These are phyloP conservation scores for Pythium utonaiense DNA, from an alignment of 352 stramenopile species.

Conservation along the genomic window DNA sequence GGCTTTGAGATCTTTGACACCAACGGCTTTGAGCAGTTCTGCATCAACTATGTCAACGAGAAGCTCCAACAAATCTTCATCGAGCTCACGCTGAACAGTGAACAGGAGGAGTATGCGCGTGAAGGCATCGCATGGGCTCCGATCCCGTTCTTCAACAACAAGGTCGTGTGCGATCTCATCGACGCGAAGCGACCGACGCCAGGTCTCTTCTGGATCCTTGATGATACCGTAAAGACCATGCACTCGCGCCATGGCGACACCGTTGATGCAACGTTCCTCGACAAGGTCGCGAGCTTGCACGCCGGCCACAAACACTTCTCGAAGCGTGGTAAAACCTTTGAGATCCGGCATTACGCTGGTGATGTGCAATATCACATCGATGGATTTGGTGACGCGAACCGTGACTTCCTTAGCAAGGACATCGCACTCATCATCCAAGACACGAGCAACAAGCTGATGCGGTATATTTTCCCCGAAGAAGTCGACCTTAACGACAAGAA, in stretches of 20 bases:
- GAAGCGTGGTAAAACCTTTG: constrained; percentile 82
- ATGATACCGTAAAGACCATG: constrained; percentile 87
- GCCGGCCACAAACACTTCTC: constrained; percentile 68
- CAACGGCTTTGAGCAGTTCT: constrained; percentile 95
- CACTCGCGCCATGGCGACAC: constrained; percentile 78
- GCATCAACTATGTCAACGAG: constrained; percentile 95
- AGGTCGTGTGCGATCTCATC: constrained; percentile 87
- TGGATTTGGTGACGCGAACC: constrained; percentile 79
- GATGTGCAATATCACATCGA: constrained; percentile 84
- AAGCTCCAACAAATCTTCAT: constrained; percentile 94
- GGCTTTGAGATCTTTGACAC: constrained; percentile 95
- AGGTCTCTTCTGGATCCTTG: constrained; percentile 82
- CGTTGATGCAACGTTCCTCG: constrained; percentile 76
- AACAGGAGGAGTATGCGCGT: constrained; percentile 94
- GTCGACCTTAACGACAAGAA: constrained; percentile 81
- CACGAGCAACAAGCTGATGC: constrained; percentile 82
- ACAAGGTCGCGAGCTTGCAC: constrained; percentile 73
- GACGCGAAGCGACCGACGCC: constrained; percentile 67
- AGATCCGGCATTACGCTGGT: constrained; percentile 85
- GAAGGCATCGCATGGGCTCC: constrained; percentile 90
- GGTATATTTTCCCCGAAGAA: constrained; percentile 82
- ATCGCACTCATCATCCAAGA: constrained; percentile 78
- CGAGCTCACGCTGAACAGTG: constrained; percentile 84
- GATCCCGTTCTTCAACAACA: constrained; percentile 94
- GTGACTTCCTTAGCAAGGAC: constrained; percentile 81